Conservation (phyloP, 495 filamentous ascomycete genomes). For the Zalerion maritima region DNA sequence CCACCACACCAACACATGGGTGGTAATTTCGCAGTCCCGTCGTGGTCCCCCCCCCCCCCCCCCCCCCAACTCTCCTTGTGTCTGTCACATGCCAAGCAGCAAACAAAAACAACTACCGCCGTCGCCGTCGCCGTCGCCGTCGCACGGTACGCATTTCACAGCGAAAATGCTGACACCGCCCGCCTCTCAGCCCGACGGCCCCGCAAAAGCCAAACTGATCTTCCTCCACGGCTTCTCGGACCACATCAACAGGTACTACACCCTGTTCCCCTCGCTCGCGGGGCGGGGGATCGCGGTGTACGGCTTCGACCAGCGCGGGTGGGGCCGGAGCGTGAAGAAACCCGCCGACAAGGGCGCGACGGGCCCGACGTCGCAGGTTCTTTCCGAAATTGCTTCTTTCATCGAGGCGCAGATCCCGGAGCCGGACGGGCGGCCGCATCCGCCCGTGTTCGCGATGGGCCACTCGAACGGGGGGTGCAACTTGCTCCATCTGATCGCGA, state of each 20-base stretch:
- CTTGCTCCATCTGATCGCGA: conserved; percentile 35
- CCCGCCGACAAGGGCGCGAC: conserved; percentile 46
- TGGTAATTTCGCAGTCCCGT: background rate
- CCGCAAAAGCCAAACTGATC: conserved; percentile 50
- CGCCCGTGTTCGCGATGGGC: conserved; percentile 72
- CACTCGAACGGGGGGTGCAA: conserved; percentile 78
- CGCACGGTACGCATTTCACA: too few relatives aligned
- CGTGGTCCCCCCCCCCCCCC: background rate
- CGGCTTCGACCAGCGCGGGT: conserved; percentile 68
- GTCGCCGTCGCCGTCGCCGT: too few relatives aligned
- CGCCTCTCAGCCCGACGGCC: conserved; percentile 28
- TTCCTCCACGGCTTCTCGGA: conserved; percentile 84
- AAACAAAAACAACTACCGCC: too few relatives aligned
- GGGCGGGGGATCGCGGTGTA: conserved; percentile 56
- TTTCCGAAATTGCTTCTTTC: conserved; percentile 64
- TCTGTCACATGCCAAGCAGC: too few relatives aligned
- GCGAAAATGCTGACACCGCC: conserved; percentile 5
- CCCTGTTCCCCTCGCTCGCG: conserved; percentile 54
- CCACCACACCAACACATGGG: too few relatives aligned
- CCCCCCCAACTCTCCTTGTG: background rate
- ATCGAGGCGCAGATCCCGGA: conserved; percentile 29
- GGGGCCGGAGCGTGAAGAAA: conserved; percentile 35
- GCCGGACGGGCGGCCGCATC: conserved; percentile 10
- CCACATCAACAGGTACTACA: conserved; percentile 60
- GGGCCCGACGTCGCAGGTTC: conserved; percentile 54